These are phyloP conservation scores for Entophlyctis luteolus DNA, from an alignment of 192 early-diverging fungal species.

Conservation along the genomic window DNA sequence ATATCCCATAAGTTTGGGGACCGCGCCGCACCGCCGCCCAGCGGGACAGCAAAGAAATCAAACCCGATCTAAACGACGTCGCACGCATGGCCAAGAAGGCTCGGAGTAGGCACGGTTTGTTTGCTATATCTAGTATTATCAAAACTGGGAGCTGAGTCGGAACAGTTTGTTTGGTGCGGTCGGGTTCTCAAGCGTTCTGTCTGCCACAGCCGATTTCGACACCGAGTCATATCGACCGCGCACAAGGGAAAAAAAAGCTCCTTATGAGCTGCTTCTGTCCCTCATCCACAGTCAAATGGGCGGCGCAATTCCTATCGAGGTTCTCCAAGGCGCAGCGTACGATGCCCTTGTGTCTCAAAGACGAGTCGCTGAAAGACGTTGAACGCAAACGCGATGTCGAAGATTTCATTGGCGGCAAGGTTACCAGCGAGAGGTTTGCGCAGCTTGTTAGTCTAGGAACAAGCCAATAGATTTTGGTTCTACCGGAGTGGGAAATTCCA, in stretches of 20 bases:
- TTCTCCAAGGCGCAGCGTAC: constrained; percentile 84
- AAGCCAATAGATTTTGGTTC: constrained; percentile 86
- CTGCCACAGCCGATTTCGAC: constrained; percentile 85
- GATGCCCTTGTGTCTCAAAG: constrained; percentile 78
- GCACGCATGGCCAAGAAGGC: background rate
- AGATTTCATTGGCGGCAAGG: constrained; percentile 55
- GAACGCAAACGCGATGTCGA: constrained; percentile 87
- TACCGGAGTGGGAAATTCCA: constrained; percentile 50
- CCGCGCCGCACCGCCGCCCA: constrained; percentile 64
- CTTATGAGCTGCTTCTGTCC: constrained; percentile 85
- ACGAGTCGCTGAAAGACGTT: constrained; percentile 78
- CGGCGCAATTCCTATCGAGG: constrained; percentile 84
- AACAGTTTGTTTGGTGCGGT: background rate
- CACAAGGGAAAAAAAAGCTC: constrained; percentile 81
- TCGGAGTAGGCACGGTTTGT: background rate
- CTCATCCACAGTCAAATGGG: constrained; percentile 73
- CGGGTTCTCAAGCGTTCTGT: constrained; percentile 60
- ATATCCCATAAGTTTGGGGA: constrained; percentile 86
- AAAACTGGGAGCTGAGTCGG: background rate
- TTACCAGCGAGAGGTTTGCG: constrained; percentile 78
- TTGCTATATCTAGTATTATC: background rate
- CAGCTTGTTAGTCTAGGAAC: constrained; percentile 84
- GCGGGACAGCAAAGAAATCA: constrained; percentile 54
- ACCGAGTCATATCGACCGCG: constrained; percentile 79
- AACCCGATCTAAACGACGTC: too few species aligned